Evolutionary conservation across 352 stramenopile genomes (phyloP).

Genomic region (Globisporangium ultimum): DNA sequence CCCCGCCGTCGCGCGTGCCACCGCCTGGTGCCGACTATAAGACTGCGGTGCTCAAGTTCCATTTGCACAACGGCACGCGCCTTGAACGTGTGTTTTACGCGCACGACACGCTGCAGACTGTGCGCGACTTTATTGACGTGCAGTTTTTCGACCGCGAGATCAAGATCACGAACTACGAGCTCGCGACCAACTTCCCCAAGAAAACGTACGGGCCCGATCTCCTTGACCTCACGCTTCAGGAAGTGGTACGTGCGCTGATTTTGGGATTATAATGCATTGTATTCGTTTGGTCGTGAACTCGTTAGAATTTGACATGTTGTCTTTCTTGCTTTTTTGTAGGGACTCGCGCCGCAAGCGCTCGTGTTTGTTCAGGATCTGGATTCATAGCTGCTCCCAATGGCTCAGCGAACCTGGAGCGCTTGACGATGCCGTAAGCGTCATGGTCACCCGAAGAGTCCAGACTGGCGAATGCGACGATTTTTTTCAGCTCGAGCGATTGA

Average conservation of each 20-base stretch:
- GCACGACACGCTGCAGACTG: constrained; percentile 70
- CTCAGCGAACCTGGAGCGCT: too few relatives aligned
- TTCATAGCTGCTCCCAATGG: constrained; percentile 31
- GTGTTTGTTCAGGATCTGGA: constrained; percentile 84
- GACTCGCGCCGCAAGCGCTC: constrained; percentile 66
- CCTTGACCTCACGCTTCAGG: constrained; percentile 54
- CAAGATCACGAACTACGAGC: constrained; percentile 72
- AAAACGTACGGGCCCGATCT: constrained; percentile 64
- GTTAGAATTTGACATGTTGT: too few relatives aligned
- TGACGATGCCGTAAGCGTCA: too few relatives aligned
- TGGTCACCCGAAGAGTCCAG: too few relatives aligned
- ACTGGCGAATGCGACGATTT: not conserved
- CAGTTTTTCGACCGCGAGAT: constrained; percentile 78
- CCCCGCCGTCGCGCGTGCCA: constrained; percentile 43
- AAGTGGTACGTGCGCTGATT: constrained; percentile 44
- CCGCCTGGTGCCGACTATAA: constrained; percentile 56
- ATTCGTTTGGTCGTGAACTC: not conserved
- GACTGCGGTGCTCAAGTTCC: constrained; percentile 76
- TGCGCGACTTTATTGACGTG: constrained; percentile 82
- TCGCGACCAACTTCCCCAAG: constrained; percentile 86
- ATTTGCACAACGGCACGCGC: constrained; percentile 73
- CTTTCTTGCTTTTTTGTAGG: constrained; percentile 27
- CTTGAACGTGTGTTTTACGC: constrained; percentile 81
- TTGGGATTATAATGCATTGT: not conserved
- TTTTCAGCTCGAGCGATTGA: not conserved